A percentile compares a stretch with the other conserved stretches of the same genome.
Conservation (phyloP, 805 yeast genomes). For the Yarrowia yakushimensis region DNA sequence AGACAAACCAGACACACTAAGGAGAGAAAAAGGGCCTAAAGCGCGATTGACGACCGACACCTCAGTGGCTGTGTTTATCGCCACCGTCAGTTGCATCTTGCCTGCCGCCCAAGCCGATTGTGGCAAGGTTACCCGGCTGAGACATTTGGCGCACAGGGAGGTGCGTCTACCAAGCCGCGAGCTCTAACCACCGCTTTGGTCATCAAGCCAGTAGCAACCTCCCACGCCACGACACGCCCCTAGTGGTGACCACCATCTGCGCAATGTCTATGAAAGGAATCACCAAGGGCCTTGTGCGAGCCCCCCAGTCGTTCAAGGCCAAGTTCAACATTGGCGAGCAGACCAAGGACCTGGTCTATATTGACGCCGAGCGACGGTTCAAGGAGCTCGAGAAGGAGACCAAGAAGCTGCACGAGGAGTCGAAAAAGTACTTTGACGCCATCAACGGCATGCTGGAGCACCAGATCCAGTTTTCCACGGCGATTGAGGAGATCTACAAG, state of each 20-base stretch:
- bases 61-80: too few relatives aligned
- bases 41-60: too few relatives aligned
- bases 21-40: too few relatives aligned
- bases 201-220: neutral
- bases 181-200: neutral
- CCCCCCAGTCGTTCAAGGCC: constrained; percentile 89
- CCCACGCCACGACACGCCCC: neutral
- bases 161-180: neutral
- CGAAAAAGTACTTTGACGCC: constrained; percentile 83
- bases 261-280: constrained; percentile 85
- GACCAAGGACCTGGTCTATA: constrained; percentile 83
- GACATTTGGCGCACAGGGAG: neutral
- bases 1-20: too few relatives aligned
- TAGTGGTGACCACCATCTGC: neutral
- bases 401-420: constrained; percentile 82
- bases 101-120: too few relatives aligned
- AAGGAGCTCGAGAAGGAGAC: constrained; percentile 88
- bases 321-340: constrained; percentile 69
- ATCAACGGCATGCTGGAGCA: constrained; percentile 91
- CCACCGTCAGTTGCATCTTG: too few relatives aligned
- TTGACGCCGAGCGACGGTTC: constrained; percentile 94
- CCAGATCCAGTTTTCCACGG: constrained; percentile 92
- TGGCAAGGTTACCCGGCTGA: constrained; percentile 19
- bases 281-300: constrained; percentile 73
- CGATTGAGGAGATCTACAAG: constrained; percentile 92